These are phyloP conservation scores for Aleurites moluccanus DNA, from an alignment of 441 rosid genomes.

Conservation along the genomic window DNA sequence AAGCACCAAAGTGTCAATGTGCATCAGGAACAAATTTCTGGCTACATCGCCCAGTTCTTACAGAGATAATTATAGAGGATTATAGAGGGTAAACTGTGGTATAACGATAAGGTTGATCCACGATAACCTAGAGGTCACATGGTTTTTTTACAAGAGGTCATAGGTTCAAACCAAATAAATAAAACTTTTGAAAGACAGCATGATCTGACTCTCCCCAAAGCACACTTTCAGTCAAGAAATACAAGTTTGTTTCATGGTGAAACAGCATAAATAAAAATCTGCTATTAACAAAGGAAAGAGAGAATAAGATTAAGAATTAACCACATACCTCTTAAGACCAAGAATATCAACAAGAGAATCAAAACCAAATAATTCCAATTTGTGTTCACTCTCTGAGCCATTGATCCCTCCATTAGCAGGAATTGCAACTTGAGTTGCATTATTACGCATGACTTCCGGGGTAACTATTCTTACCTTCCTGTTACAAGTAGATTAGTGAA, in stretches of 20 bases:
- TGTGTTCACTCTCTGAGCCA: slow-evolving; percentile 64
- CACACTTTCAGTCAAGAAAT: too few species aligned
- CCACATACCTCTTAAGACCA: slow-evolving; percentile 81
- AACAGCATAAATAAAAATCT: not conserved
- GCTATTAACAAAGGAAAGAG: not conserved
- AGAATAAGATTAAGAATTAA: not conserved
- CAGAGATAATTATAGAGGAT: not conserved
- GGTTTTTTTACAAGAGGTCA: too few species aligned
- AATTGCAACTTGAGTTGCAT: slow-evolving; percentile 38
- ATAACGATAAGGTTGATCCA: not conserved
- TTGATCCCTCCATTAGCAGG: slow-evolving; percentile 51
- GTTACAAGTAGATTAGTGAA: slow-evolving; percentile 24
- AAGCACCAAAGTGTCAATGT: not conserved
- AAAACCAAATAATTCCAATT: slow-evolving; percentile 95
- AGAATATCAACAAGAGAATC: slow-evolving; percentile 99
- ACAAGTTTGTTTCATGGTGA: not conserved
- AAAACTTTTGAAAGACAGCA: not conserved
- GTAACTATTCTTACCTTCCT: slow-evolving; percentile 58
- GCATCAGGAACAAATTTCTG: not conserved
- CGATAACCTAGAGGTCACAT: not conserved
- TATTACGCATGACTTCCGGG: slow-evolving; percentile 35
- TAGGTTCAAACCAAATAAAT: not conserved
- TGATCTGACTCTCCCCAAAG: not conserved
- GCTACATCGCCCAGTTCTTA: not conserved
- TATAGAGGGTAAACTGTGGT: not conserved